Percentiles rank a stretch among this genome's conserved stretches.
Conservation (phyloP, 2,329 filamentous ascomycete species). For the Blastomyces parvus region DNA sequence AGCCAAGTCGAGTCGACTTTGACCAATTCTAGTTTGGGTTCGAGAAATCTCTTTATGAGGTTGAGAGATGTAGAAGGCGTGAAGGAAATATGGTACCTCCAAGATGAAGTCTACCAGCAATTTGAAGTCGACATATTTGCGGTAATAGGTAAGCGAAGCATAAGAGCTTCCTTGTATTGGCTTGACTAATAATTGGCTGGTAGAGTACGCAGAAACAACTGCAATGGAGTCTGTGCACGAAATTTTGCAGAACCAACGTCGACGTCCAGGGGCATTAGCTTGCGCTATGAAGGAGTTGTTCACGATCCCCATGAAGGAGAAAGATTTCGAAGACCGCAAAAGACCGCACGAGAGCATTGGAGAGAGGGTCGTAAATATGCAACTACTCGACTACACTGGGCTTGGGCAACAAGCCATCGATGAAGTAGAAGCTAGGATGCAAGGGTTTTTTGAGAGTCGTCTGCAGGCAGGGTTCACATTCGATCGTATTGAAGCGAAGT, state of each 20-base stretch:
- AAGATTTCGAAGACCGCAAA: neutral
- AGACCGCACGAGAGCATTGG: fast-evolving
- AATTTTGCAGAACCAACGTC: neutral
- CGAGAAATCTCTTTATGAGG: neutral
- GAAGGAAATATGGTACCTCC: neutral
- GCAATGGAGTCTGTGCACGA: neutral
- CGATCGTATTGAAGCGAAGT: neutral
- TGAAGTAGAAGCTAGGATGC: neutral
- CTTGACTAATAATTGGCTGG: neutral
- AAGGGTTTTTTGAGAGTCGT: neutral
- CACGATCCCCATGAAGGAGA: neutral
- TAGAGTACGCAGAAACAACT: neutral
- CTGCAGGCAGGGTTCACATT: neutral
- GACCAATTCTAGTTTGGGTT: neutral
- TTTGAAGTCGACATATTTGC: neutral
- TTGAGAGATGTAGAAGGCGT: neutral
- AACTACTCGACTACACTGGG: neutral
- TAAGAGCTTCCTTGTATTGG: neutral
- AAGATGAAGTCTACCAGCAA: neutral
- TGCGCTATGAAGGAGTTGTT: neutral
- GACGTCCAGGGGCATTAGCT: too few species aligned
- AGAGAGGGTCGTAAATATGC: neutral
- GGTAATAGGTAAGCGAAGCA: neutral
- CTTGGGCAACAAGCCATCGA: neutral
- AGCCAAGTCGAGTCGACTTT: neutral